Base-by-base conservation (phyloP, 164 flowering plant genomes). In the Protea cynaroides region DNA sequence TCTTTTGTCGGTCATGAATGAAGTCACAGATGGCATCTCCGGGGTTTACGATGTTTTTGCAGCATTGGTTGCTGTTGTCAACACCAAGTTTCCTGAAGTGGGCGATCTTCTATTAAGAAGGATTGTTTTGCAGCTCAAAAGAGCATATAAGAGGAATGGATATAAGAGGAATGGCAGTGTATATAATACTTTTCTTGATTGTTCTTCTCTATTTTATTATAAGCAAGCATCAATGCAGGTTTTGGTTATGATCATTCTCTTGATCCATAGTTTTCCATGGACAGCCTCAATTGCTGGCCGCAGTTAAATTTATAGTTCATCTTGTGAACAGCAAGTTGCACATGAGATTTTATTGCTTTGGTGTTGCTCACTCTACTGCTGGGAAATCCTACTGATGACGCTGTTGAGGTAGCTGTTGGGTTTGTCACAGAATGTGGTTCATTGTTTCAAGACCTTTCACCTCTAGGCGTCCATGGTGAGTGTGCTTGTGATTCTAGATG, bases 11-110 rank as follows among this genome's bases (percentile, higher is more conserved):
- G 2, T 88, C 99, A 0, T 90, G 97, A 60, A 88, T 95, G 92
- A 95, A 95, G 74, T 89, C 96, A 1, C 99, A 95, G 55, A 85
- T 92, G 97, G 97, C 99, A 12, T 92, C 97, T 4, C 97, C 99
- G 0, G 88, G 88, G 1, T 92, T 95, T 61, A 92, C 97, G 94
- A 95, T 77, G 97, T 95, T 0, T 92, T 92, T 82, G 83, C 99
- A 55, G 97, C 97, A 22, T 66, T 95, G 79, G 90, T 84, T 71
- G 90, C 97, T 58, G 88, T 95, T 43, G 97, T 92, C 11, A 92
- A 95, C 66, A 90, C 97, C 2, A 90, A 87, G 66, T 92, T 95
- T 72, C 97, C 97, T 15, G 94, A 88, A 65, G 89, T 95, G 50
- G 97, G 97, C 8, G 88, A 86, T 9, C 88, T 95, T 67, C 74